A percentile compares a stretch with the other conserved stretches of the same genome.
phyloP scores from a whole-genome alignment of 2,329 filamentous ascomycete species.

The Paraphoma chrysanthemicola region DNA sequence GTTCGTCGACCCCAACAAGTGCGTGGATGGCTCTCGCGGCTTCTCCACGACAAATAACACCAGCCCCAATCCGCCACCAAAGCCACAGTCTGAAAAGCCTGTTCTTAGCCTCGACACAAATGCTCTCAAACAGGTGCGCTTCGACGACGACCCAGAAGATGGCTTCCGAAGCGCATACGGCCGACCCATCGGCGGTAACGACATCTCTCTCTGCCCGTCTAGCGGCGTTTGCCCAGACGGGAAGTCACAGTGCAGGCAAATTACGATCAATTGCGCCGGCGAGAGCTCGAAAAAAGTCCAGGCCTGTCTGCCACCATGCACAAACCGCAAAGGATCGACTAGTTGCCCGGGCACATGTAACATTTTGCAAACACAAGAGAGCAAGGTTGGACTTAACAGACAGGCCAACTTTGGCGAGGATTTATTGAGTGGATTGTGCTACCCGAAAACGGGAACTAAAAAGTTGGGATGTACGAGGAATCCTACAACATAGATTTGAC shows the following conservation, averaged over 20 bases:
- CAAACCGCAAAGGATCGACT: not conserved
- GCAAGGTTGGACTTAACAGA: not conserved
- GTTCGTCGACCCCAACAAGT: constrained; percentile 38
- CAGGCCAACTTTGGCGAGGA: not conserved
- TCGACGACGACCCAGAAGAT: constrained; percentile 7
- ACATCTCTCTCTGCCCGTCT: not conserved
- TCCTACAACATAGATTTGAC: not conserved
- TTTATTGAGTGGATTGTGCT: not conserved
- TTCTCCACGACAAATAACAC: constrained; percentile 18
- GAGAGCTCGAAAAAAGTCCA: not conserved
- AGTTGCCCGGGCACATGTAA: constrained; percentile 3
- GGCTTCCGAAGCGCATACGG: constrained; percentile 2
- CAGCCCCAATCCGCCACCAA: constrained; percentile 5
- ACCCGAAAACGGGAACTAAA: not conserved
- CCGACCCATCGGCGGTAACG: not conserved
- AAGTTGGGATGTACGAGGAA: not conserved
- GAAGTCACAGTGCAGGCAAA: not conserved
- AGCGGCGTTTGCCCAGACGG: not conserved
- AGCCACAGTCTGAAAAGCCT: not conserved
- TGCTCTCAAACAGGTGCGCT: constrained; percentile 8
- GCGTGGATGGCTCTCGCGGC: constrained; percentile 41
- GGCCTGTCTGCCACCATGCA: constrained; percentile 7
- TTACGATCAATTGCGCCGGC: not conserved
- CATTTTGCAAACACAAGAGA: constrained; percentile 2
- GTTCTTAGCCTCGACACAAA: constrained; percentile 2